Evolutionary conservation across 139 green algal species (phyloP), one percentile per base, ranked within the genome.

Genomic region (Astrephomene gubernaculifera): DNA sequence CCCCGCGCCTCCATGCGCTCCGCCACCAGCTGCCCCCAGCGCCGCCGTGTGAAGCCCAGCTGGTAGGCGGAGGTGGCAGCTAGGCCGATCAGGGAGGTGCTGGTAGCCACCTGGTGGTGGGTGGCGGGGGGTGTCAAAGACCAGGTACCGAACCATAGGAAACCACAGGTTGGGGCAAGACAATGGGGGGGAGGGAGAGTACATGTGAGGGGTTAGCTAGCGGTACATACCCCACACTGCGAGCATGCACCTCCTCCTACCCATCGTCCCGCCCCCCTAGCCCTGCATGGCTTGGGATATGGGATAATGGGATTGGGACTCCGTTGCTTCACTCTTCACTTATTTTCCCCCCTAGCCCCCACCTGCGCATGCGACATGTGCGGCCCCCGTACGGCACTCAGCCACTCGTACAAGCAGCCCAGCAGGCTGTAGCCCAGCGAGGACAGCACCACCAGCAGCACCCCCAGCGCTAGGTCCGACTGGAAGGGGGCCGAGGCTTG

Each of bases 361-460:
- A 82, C 75, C 71, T 82, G 61, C 14, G 71, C 44, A 35, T 82
- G 71, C 5, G 82, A 87, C 57, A 82, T 79, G 36, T 21, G 17
- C 27, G 57, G 41, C 2, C 76, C 76, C 38, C 61, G 60, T 68
- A 83, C n/a, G 36, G 76, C 76, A 22, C 60, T 73, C 41, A 83
- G 76, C 76, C 76, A 83, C 65, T 87, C 83, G 60, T 87, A 87
- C 33, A 87, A 25, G 60, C 76, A 81, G 64, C 83, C 83, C 60
- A 87, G 72, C 7, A 87, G 83, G 83, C 71, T 83, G 72, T 87
- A 87, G 60, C 72, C 71, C 27, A 81, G 49, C 4, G 83, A 72
- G 29, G 83, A 87, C 17, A 63, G n/a, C 12, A 69, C 64, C 2
- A 82, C 63, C 22, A 70, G 39, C 27, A 2, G 38, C 21, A 75